phyloP scores from a whole-genome alignment of 1,139 yeast genomes.

The Yamadazyma atlantica region DNA sequence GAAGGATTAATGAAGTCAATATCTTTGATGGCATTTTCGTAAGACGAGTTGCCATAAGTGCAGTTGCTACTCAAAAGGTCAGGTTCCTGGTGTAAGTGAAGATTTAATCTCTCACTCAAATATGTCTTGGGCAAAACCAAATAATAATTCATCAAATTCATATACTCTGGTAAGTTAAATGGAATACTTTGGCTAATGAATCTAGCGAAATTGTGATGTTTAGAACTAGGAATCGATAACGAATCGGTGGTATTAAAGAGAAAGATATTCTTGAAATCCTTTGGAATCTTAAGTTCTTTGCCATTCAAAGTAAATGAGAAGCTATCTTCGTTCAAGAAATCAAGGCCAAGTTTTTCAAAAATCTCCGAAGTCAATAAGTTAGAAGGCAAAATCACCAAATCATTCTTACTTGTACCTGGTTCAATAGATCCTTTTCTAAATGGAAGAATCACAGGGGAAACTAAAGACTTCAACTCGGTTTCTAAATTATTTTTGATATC shows the following conservation, averaged over 20 bases:
- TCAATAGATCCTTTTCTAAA: neutral
- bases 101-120: slow-evolving; percentile 7
- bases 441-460: slow-evolving; percentile 6
- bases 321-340: slow-evolving; percentile 17
- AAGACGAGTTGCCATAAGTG: no score
- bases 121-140: slow-evolving; percentile 29
- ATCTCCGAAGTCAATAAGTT: slow-evolving; percentile 20
- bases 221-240: slow-evolving; percentile 10
- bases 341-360: slow-evolving; percentile 22
- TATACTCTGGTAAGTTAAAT: slow-evolving; percentile 31
- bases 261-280: slow-evolving; percentile 30
- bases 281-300: slow-evolving; percentile 20
- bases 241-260: slow-evolving; percentile 31
- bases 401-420: slow-evolving; percentile 7
- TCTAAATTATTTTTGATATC: slow-evolving; percentile 13
- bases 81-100: neutral
- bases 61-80: no score
- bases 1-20: slow-evolving; percentile 9
- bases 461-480: slow-evolving; percentile 14
- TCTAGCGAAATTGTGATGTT: slow-evolving; percentile 16
- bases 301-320: slow-evolving; percentile 9
- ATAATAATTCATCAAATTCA: slow-evolving; percentile 30
- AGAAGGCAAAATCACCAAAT: slow-evolving; percentile 23
- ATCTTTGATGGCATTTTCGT: no score
- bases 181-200: slow-evolving; percentile 28